Conservation (phyloP, 2,329 filamentous ascomycete species). For the Rhinocladiella similis region DNA sequence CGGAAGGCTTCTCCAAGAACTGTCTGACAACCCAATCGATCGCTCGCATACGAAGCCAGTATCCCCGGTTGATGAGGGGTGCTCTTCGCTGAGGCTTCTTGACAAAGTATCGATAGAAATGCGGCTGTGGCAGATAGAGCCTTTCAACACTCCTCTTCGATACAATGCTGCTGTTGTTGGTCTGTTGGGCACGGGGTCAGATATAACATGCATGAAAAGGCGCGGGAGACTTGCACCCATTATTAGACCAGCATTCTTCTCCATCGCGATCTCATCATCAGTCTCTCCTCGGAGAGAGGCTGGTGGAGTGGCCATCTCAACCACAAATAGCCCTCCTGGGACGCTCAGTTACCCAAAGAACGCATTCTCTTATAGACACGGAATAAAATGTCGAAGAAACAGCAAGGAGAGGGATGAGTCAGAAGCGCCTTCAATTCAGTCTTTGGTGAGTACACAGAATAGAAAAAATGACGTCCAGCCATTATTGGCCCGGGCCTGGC, state of each 20-base stretch:
- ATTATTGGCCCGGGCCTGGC: not conserved
- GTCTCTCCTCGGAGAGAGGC: not conserved
- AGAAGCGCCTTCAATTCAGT: not conserved
- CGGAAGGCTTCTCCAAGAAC: constrained; percentile 64
- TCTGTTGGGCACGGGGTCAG: constrained; percentile 49
- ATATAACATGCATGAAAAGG: constrained; percentile 2
- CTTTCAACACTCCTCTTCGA: constrained; percentile 92
- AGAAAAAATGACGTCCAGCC: too few relatives aligned
- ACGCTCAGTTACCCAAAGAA: not conserved
- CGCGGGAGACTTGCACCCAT: constrained; percentile 49
- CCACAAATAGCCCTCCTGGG: too few relatives aligned
- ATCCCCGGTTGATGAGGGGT: constrained; percentile 88
- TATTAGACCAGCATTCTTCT: constrained; percentile 52
- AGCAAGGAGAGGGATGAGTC: constrained; percentile 1
- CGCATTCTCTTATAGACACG: not conserved
- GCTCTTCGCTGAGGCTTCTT: constrained; percentile 77
- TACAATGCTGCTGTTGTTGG: constrained; percentile 87
- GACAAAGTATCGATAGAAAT: constrained; percentile 87
- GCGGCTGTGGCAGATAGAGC: constrained; percentile 76
- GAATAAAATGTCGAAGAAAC: not conserved
- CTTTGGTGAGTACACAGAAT: too few relatives aligned
- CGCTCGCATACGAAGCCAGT: constrained; percentile 80
- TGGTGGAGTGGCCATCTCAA: constrained; percentile 18
- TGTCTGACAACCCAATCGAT: constrained; percentile 71
- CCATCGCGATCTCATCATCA: constrained; percentile 29